Base-by-base conservation (phyloP, 305 asterid genomes). In the Vinca major region DNA sequence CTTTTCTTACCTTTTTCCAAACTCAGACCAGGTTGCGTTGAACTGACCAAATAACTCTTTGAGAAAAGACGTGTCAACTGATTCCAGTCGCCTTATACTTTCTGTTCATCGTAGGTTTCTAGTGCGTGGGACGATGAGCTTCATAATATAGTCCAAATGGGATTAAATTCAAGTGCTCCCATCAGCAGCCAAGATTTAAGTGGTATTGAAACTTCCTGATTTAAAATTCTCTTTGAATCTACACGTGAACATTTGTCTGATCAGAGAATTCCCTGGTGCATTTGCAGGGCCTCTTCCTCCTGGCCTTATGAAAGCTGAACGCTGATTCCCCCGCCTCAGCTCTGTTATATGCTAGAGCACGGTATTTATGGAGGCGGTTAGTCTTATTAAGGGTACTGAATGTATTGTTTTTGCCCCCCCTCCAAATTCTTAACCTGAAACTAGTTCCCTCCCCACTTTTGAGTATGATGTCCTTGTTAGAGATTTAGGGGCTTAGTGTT, bases 131-230 rank as follows among this genome's bases (percentile, higher is more conserved):
- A 85, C 44, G 91, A 78, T 48, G 97, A 91, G 71, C 95, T 89
- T 60, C 87, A 86, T 71, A 91, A 84, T 66, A 41, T 89, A 19
- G 84, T 87, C 66, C 89, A 86, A 62, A 87, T 87, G 91, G 97
- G 89, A 61, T 77, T 86, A 68, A 84, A 76, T 78, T 74, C 92
- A 8, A 79, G 71, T 68, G 75, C 74, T 63, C 75, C 92, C 60
- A 79, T 68, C 9, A 74, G 64, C 71, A 73, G 78, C 79, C 90
- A 85, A 78, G 89, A 87, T 80, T 52, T 81, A 63, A 82, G 69
- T 66, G 90, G 95, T 88, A 82, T 12, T 48, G 0, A 7, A 48
- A 56, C 33, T 62, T 26, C 33, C 33, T 52, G 16, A 4, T 20
- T 62, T 4, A 50, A 13, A 21, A 26, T 4, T 39, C 43, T n/a